phyloP scores from a whole-genome alignment of 768 basidiomycete genomes.

The Hygrocybe punicea region DNA sequence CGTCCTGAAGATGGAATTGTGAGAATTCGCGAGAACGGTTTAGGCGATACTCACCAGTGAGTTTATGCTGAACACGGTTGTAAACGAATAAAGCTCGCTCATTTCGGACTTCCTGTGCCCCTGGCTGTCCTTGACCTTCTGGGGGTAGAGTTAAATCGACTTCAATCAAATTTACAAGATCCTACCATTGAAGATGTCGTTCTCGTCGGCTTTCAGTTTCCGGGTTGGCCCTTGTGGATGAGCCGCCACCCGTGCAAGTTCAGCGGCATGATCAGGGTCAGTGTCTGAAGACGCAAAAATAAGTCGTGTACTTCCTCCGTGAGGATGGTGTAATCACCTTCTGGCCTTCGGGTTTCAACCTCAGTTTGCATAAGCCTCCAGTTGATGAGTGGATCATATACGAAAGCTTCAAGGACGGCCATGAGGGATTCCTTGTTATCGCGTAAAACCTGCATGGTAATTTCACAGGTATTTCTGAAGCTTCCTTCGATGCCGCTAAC shows the following conservation, averaged over 20 bases:
- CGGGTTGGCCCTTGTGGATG: conserved; percentile 79
- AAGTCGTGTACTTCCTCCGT: conserved; percentile 3
- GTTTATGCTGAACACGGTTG: conserved; percentile 91
- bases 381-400: conserved; percentile 96
- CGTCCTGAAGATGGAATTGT: conserved; percentile 50
- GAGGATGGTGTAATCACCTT: conserved; percentile 44
- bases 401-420: conserved; percentile 98
- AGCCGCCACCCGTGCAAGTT: conserved; percentile 62
- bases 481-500: conserved; percentile 98
- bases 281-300: conserved; percentile 31
- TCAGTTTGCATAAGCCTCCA: conserved; percentile 92
- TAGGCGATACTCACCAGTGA: conserved; percentile 60
- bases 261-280: conserved; percentile 55
- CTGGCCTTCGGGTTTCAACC: conserved; percentile 63
- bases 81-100: conserved; percentile 88
- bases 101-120: conserved; percentile 85
- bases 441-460: conserved; percentile 94
- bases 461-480: conserved; percentile 93
- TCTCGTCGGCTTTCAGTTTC: conserved; percentile 87
- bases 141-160: background rate
- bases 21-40: background rate
- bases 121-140: conserved; percentile 49
- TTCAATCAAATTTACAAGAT: conserved; percentile 12
- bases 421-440: conserved; percentile 98
- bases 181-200: conserved; percentile 86